Evolutionary conservation across 768 basidiomycete species (phyloP).

Genomic region (Macrolepiota dolichaula): DNA sequence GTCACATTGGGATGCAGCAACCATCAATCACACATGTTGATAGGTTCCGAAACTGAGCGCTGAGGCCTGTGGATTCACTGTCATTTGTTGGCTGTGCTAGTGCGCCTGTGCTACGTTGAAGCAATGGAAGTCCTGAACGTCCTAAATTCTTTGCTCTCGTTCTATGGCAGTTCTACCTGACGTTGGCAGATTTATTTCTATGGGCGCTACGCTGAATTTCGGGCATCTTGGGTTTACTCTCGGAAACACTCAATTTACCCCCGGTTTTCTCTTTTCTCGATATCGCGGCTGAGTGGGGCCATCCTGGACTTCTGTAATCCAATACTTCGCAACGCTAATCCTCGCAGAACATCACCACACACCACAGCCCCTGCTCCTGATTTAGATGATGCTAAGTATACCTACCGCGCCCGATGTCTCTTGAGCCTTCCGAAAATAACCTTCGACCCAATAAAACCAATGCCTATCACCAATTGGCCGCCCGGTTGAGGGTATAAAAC

Average conservation of each 20-base stretch:
- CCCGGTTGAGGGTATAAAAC: conserved; percentile 17
- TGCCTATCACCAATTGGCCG: not conserved
- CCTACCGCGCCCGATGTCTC: conserved; percentile 7
- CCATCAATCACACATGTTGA: not conserved
- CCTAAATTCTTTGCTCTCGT: not conserved
- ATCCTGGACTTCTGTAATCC: not conserved
- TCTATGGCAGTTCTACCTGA: not conserved
- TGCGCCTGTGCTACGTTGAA: not conserved
- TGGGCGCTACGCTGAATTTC: not conserved
- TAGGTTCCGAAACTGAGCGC: not conserved
- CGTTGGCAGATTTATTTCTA: not conserved
- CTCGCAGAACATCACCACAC: not conserved
- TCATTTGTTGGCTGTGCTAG: not conserved
- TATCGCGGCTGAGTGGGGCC: not conserved
- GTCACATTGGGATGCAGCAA: no score
- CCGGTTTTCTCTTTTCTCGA: not conserved
- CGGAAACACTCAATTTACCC: not conserved
- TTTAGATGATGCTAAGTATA: not conserved
- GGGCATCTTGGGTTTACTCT: not conserved
- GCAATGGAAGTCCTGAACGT: not conserved
- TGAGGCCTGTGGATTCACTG: not conserved
- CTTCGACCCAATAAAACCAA: not conserved
- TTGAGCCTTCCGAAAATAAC: not conserved
- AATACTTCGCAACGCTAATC: not conserved
- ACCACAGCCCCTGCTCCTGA: not conserved